phyloP scores from a whole-genome alignment of 345 rosid species.

The Cochlearia excelsa region DNA sequence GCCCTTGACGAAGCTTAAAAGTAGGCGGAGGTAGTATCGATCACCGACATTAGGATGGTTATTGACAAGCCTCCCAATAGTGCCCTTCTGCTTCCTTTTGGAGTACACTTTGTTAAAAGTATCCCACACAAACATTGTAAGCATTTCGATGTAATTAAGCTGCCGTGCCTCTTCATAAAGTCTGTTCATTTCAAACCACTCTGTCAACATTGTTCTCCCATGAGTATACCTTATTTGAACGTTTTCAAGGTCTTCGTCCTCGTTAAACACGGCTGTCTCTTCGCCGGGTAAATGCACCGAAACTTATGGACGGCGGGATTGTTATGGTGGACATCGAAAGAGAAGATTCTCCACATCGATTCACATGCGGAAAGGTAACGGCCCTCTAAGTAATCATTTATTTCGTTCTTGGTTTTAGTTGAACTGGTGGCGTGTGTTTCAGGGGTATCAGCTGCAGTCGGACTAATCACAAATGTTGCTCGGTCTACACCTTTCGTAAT shows the following conservation, averaged over 20 bases:
- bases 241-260: not conserved
- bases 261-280: not conserved
- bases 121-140: not conserved
- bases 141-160: not conserved
- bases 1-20: not conserved
- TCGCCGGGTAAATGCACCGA: not conserved
- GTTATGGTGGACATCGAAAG: not conserved
- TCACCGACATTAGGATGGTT: not conserved
- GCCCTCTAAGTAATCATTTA: not conserved
- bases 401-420: not conserved
- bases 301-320: not conserved
- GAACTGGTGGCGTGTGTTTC: not conserved
- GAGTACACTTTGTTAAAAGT: not conserved
- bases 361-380: not conserved
- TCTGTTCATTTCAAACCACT: not conserved
- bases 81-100: not conserved
- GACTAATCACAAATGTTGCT: not conserved
- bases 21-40: not conserved
- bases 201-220: not conserved
- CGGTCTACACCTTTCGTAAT: not conserved
- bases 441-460: not conserved
- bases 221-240: not conserved
- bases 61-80: not conserved
- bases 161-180: not conserved
- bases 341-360: not conserved